These are phyloP conservation scores for Hyaloscypha finlandica DNA, from an alignment of 495 filamentous ascomycete species.

Conservation along the genomic window DNA sequence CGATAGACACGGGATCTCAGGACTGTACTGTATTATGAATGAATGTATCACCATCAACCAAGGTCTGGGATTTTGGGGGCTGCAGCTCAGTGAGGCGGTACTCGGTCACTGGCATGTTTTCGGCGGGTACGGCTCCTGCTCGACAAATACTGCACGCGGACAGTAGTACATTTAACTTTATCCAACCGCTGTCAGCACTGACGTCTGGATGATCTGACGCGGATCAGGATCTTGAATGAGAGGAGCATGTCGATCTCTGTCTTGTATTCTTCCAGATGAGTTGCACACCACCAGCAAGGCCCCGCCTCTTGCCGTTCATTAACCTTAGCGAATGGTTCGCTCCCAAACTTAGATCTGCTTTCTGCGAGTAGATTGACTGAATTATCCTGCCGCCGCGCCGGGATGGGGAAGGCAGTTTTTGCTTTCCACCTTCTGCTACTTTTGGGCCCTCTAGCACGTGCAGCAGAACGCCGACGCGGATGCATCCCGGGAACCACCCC, in stretches of 20 bases:
- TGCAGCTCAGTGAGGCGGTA: too few species aligned
- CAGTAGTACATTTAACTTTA: background rate
- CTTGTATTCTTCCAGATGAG: background rate
- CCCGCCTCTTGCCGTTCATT: background rate
- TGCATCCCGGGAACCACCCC: too few species aligned
- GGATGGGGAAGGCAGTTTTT: too few species aligned
- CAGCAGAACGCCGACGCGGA: too few species aligned
- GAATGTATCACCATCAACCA: background rate
- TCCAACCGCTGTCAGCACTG: background rate
- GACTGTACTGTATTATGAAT: slow-evolving; percentile 4
- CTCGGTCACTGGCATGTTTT: background rate
- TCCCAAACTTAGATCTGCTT: too few species aligned
- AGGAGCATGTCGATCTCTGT: background rate
- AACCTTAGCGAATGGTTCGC: too few species aligned
- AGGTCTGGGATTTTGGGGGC: too few species aligned
- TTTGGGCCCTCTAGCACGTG: too few species aligned
- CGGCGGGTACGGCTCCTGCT: background rate
- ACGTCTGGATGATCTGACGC: background rate
- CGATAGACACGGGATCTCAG: background rate
- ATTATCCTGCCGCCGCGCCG: too few species aligned
- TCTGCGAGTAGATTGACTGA: too few species aligned
- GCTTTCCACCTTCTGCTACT: too few species aligned
- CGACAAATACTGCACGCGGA: background rate
- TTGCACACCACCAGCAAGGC: background rate
- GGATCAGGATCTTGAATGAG: background rate